phyloP scores from a whole-genome alignment of 495 filamentous ascomycete species.

The Chaetomium fimeti region DNA sequence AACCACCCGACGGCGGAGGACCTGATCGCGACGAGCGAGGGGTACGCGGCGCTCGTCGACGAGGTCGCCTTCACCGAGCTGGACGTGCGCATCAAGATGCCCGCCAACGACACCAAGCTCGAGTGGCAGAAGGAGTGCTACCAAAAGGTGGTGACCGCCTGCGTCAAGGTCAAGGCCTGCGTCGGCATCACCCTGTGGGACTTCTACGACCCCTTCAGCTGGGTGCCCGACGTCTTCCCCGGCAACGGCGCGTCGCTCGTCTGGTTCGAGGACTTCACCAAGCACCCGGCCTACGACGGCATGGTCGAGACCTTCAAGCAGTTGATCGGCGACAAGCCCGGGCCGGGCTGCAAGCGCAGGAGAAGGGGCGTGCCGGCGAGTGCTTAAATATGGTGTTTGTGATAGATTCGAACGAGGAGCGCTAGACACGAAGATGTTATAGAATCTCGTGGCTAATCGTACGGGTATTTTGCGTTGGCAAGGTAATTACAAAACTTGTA shows the following conservation, averaged over 20 bases:
- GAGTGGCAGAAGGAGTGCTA: slow-evolving; percentile 60
- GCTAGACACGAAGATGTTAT: not conserved
- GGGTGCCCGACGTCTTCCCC: slow-evolving; percentile 57
- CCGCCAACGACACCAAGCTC: slow-evolving; percentile 48
- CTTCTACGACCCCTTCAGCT: slow-evolving; percentile 53
- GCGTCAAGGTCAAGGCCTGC: slow-evolving; percentile 56
- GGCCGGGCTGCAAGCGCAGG: slow-evolving; percentile 5
- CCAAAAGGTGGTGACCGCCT: slow-evolving; percentile 52
- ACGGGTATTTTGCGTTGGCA: not conserved
- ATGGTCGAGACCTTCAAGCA: slow-evolving; percentile 25
- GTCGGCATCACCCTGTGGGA: slow-evolving; percentile 71
- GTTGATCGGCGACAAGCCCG: not conserved
- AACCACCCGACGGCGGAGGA: slow-evolving; percentile 46
- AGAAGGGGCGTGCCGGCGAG: not conserved
- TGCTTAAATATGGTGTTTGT: not conserved
- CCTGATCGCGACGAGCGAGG: slow-evolving; percentile 46
- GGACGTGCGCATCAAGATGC: slow-evolving; percentile 56
- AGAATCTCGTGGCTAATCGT: not conserved
- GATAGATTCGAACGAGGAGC: not conserved
- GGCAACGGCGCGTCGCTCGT: slow-evolving; percentile 54
- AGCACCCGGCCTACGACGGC: slow-evolving; percentile 55
- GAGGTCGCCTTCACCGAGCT: slow-evolving; percentile 62
- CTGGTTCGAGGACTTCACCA: slow-evolving; percentile 52
- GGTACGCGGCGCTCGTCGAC: slow-evolving; percentile 50
- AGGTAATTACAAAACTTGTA: not conserved